Evolutionary conservation across 176 grass and related monocot species (phyloP).

Genomic region (Raddia distichophylla): DNA sequence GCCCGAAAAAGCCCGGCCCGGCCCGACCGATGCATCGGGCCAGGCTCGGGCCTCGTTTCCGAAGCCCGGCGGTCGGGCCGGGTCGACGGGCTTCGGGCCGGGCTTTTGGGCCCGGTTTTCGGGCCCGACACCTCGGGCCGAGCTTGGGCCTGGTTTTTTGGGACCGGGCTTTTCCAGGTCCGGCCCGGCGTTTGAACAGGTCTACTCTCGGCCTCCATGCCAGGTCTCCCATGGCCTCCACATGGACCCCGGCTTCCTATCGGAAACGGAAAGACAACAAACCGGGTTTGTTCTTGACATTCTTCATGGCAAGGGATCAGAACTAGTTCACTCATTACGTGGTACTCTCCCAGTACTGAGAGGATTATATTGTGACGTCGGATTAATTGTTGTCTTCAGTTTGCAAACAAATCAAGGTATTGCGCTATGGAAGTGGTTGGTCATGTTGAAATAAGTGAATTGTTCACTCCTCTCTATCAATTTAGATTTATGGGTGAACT

Average conservation of each 20-base stretch:
- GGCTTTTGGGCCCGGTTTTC: too few relatives aligned
- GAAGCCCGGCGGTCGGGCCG: too few relatives aligned
- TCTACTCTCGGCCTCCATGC: slow-evolving; percentile 60
- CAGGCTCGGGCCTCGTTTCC: too few relatives aligned
- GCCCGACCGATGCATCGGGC: too few relatives aligned
- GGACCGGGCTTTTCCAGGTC: too few relatives aligned
- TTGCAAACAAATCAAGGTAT: neutral
- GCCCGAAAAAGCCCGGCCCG: too few relatives aligned
- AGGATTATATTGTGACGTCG: slow-evolving; percentile 10
- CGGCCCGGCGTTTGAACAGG: too few relatives aligned
- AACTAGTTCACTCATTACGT: neutral
- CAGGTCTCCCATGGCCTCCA: slow-evolving; percentile 62
- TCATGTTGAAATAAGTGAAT: neutral
- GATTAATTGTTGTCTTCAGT: neutral
- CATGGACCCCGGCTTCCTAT: slow-evolving; percentile 34
- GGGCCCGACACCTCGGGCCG: too few relatives aligned
- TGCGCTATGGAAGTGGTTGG: neutral
- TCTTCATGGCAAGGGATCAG: neutral
- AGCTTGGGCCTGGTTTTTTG: too few relatives aligned
- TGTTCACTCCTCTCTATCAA: too few relatives aligned
- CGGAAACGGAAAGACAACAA: neutral
- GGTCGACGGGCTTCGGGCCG: too few relatives aligned
- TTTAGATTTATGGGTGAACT: too few relatives aligned
- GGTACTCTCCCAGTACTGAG: slow-evolving; percentile 57
- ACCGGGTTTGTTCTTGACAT: neutral